Evolutionary conservation across 2,329 filamentous ascomycete genomes (phyloP), one percentile per base, ranked within the genome.

Genomic region (Pseudopithomyces maydicus): DNA sequence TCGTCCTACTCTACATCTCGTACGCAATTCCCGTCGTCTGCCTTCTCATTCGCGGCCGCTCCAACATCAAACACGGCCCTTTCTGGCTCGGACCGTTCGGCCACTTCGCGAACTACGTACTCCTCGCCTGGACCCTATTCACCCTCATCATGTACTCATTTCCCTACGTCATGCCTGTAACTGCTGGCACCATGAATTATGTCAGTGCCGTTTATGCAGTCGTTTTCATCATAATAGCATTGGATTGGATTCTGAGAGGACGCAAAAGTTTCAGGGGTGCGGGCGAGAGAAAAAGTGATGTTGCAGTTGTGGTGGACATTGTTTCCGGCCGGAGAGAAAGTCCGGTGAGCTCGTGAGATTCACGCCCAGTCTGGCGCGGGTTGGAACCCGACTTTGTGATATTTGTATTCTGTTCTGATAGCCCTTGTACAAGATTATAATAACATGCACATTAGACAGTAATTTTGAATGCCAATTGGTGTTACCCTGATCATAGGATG

Each of bases 91-190:
- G 48, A 33, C 38, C 48, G 6, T 23, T 51, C 26, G 48, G 80
- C 1, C 56, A 77, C 20, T 63, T 78, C 43, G 67, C 77, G 14
- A 82, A 83, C 58, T 66, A 76, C 17, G 71, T 82, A 6, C 70
- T 81, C 0, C 67, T 83, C 14, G 41, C 65, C 14, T 84, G 81
- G 80, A 83, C 80, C 0, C 36, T 77, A 26, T 81, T 84, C 60
- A 82, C 81, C 0, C 72, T 83, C 47, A 61, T 83, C 49, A 80
- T 83, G 69, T 82, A 80, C 66, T 67, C 57, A 17, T 72, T 74
- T 52, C 73, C 73, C 0, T 74, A 74, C 51, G 55, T 65, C 10
- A 68, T 66, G 44, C 72, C 73, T 12, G 69, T 74, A 14, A 10
- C 20, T 6, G 57, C 71, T 4, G 57, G 66, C n/a, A 73, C 70